Evolutionary conservation across 306 rosid species (phyloP), one percentile per base, ranked within the genome.

Genomic region (Rosa lucieae): DNA sequence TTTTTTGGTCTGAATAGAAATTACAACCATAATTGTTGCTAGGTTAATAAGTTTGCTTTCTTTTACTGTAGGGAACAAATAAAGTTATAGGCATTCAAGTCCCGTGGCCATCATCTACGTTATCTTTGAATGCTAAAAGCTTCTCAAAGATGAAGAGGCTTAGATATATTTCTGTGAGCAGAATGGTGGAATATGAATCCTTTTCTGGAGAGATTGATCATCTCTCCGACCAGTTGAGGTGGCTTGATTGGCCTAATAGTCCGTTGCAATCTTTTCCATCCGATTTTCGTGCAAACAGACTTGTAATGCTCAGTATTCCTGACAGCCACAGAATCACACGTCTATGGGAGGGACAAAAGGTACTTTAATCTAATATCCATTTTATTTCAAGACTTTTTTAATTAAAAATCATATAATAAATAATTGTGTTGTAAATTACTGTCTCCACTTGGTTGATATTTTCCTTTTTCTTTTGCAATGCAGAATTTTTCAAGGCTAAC

Each of bases 191-290:
- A 29, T 3, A 80, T 85, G 87, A 58, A 73, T 18, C 84, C 17
- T 5, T 15, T 0, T 78, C 71, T 39, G 71, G 51, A 76, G 62
- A 32, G 7, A 78, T 83, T 10, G 68, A 80, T 12, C 68, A 80
- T 78, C 79, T 88, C 4, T 81, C 85, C 1, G 23, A 44, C 18
- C 5, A 47, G 58, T 6, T 70, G 42, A 70, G 74, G 58, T 29
- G 83, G 44, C 82, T 85, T 49, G 72, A 79, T 18, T 88, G 89
- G 89, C 65, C 23, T 48, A 37, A 61, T 44, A 84, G 84, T 72
- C 85, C 86, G 8, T 75, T 49, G 39, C 47, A 68, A 10, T 65
- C n/a, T 73, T 73, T 86, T 23, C 86, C 89, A 3, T 26, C 61
- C 8, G 73, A 71, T 79, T 85, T 88, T 76, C 47, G 44, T 49